Evolutionary conservation across 768 basidiomycete genomes (phyloP).

Genomic region (Tephrocybe sp.): DNA sequence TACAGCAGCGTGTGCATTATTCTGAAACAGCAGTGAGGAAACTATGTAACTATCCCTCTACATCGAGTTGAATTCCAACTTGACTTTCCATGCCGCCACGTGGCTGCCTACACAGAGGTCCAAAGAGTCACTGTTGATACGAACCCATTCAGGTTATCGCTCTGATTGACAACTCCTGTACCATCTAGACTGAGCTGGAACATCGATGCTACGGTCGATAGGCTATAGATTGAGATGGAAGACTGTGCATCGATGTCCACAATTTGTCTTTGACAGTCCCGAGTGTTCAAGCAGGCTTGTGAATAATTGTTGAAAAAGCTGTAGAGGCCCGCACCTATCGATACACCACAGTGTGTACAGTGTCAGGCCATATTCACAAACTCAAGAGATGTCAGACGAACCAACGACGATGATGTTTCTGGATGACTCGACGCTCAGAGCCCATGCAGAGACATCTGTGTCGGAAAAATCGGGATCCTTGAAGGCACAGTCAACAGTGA

Average conservation of each 20-base stretch:
- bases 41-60: no score
- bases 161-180: slow-evolving; percentile 45
- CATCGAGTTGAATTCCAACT: not conserved
- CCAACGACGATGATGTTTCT: slow-evolving; percentile 17
- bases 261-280: slow-evolving; percentile 54
- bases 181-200: slow-evolving; percentile 50
- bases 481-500: slow-evolving; percentile 38
- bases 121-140: slow-evolving; percentile 50
- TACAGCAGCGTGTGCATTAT: no score
- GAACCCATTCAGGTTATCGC: slow-evolving; percentile 54
- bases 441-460: slow-evolving; percentile 52
- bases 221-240: slow-evolving; percentile 49
- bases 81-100: not conserved
- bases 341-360: no score
- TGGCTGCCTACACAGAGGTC: slow-evolving; percentile 19
- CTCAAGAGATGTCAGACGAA: slow-evolving; percentile 14
- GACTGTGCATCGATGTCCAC: slow-evolving; percentile 50
- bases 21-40: no score
- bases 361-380: not conserved
- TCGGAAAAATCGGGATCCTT: slow-evolving; percentile 52
- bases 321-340: slow-evolving; percentile 49
- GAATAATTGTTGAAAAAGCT: slow-evolving; percentile 67
- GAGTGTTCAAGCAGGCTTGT: slow-evolving; percentile 26
- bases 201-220: slow-evolving; percentile 56
- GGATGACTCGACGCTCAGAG: slow-evolving; percentile 48